Conservation (phyloP, 495 filamentous ascomycete species). For the Aspergillus taichungensis region DNA sequence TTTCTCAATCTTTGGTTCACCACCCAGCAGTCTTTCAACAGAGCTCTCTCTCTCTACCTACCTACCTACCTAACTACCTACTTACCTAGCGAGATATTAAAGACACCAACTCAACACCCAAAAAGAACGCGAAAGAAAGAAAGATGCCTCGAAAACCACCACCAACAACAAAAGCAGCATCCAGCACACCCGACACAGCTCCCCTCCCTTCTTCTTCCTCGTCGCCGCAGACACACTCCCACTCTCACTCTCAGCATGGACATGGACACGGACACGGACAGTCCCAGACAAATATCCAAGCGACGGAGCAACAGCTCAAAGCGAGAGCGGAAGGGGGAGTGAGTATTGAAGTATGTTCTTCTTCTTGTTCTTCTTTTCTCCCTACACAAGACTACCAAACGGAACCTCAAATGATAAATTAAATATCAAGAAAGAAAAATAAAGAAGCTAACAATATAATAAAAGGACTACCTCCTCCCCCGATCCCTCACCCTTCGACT, state of each 20-base stretch:
- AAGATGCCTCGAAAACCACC: no score
- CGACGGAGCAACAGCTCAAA: slow-evolving; percentile 41
- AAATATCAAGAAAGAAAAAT: slow-evolving; percentile 1
- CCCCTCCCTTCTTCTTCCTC: no score
- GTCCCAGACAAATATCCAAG: slow-evolving; percentile 20
- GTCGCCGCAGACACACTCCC: slow-evolving; percentile 9
- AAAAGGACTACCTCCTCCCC: slow-evolving; percentile 74
- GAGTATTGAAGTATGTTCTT: slow-evolving; percentile 31
- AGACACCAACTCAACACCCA: no score
- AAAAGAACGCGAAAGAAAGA: no score
- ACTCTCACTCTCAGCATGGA: neutral
- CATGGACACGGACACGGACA: neutral
- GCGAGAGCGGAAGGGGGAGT: slow-evolving; percentile 34
- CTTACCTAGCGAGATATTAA: no score
- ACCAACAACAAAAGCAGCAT: no score
- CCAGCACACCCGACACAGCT: no score
- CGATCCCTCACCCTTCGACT: slow-evolving; percentile 90
- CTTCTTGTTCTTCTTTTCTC: no score
- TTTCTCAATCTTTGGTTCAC: no score
- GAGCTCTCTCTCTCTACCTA: no score
- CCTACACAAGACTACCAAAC: neutral
- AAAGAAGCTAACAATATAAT: slow-evolving; percentile 2
- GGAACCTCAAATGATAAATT: neutral
- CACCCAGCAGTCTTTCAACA: no score
- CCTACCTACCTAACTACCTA: no score